phyloP scores from a whole-genome alignment of 441 rosid genomes.

The Gossypium schwendimanii region DNA sequence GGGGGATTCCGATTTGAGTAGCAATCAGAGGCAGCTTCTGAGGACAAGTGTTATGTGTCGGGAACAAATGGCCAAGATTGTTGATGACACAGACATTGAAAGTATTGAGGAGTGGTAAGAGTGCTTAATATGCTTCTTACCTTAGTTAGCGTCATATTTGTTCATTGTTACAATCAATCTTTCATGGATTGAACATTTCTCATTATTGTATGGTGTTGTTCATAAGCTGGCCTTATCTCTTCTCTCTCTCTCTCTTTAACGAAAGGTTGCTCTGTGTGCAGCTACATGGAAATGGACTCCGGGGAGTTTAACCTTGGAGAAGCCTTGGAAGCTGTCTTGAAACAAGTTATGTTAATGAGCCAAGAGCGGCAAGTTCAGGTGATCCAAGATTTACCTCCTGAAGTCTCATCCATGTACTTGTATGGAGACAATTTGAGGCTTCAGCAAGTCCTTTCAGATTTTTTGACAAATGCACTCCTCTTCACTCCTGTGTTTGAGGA shows the following conservation, averaged over 20 bases:
- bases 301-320: conserved; percentile 58
- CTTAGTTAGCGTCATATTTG: not conserved
- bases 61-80: conserved; percentile 59
- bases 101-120: conserved; percentile 72
- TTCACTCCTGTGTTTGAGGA: conserved; percentile 56
- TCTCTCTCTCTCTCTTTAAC: not conserved
- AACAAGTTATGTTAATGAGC: conserved; percentile 58
- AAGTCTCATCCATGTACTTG: conserved; percentile 41
- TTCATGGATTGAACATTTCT: not conserved
- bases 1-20: conserved; percentile 41
- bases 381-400: conserved; percentile 39
- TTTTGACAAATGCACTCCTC: conserved; percentile 41
- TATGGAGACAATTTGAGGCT: conserved; percentile 72
- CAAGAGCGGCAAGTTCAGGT: conserved; percentile 48
- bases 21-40: conserved; percentile 54
- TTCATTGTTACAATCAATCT: not conserved
- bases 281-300: conserved; percentile 47
- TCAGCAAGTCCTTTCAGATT: conserved; percentile 74
- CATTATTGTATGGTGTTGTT: not conserved
- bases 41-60: conserved; percentile 44
- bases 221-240: not conserved
- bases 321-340: conserved; percentile 46
- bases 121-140: not conserved
- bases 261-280: conserved; percentile 22
- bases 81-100: conserved; percentile 53